These are phyloP conservation scores for Emmonsia crescens DNA, from an alignment of 2,329 filamentous ascomycete species.

Conservation along the genomic window DNA sequence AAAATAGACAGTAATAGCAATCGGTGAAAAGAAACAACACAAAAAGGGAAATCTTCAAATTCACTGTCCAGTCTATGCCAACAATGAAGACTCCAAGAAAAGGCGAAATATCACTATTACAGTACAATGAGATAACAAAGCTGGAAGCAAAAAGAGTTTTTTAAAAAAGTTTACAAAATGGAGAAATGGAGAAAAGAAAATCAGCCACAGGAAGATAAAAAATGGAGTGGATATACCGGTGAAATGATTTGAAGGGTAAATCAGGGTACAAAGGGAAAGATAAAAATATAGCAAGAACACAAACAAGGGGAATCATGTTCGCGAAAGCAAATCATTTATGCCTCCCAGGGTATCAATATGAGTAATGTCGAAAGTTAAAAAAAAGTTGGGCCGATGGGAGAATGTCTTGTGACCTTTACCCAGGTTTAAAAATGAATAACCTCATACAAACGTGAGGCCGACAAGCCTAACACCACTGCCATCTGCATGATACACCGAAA, in stretches of 20 bases:
- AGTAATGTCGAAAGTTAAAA: background rate
- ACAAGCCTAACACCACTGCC: background rate
- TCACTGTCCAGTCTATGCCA: background rate
- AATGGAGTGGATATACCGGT: background rate
- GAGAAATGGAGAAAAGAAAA: conserved; percentile 1
- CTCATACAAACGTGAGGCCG: background rate
- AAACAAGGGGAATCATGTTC: background rate
- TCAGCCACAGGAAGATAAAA: background rate
- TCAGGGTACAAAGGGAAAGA: background rate
- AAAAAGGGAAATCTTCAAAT: background rate
- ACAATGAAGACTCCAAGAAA: background rate
- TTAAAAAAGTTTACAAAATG: background rate
- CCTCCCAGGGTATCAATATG: conserved; percentile 10
- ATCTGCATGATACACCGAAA: background rate
- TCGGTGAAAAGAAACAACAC: background rate
- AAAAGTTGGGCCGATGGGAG: background rate
- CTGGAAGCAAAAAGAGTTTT: background rate
- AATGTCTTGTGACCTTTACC: background rate
- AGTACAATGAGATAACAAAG: background rate
- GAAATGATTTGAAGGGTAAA: background rate
- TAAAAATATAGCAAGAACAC: background rate
- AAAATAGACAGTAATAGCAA: too few relatives aligned
- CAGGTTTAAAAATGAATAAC: background rate
- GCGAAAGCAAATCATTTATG: conserved; percentile 1
- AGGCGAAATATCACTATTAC: background rate